Base-by-base conservation (phyloP, 2,329 filamentous ascomycete species). In the Cercospora zeina region DNA sequence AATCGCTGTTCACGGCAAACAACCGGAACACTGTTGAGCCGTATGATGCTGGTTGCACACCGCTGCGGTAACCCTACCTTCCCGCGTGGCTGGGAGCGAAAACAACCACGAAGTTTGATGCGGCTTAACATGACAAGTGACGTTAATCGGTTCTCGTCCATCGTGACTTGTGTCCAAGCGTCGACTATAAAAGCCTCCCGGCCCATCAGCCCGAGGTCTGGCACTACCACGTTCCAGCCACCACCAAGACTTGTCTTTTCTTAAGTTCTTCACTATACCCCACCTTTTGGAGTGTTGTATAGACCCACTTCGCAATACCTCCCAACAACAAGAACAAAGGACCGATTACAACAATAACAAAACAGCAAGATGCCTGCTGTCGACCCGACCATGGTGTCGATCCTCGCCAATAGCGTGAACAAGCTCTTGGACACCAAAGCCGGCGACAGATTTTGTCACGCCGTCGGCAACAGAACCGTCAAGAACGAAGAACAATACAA, bases 121-220 rank as follows among this genome's bases (percentile, higher is more conserved):
- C 36, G 33, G n/a, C 30, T 55, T 34, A 30, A 30, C 16, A 39
- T 55, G 21, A 39, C 53, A 37, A 37, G 42, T 58, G 56, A 58
- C 56, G 56, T 51, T 33, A 24, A 31, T 21, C 19, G 27, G 19
- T 31, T 27, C 50, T 30, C 37, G 54, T 57, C 54, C 54, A 57
- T 57, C 54, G 39, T 57, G 54, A 57, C 54, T 24, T 19, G 31
- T 13, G 45, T 58, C 45, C 45, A 58, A 58, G 56, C 56, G 42
- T 58, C 16, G 30, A 58, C 42, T 58, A 58, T 51, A 58, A 58
- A 58, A 58, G 56, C 45, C 56, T 51, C 42, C 19, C 56, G 56
- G 50, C 27, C 37, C 45, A 51, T 58, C 56, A 24, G 45, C 24
- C 56, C 56, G 42, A 58, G 45, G 56, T 51, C 4, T 13, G 13